Conservation (phyloP, 768 basidiomycete genomes). For the Trametes maxima region DNA sequence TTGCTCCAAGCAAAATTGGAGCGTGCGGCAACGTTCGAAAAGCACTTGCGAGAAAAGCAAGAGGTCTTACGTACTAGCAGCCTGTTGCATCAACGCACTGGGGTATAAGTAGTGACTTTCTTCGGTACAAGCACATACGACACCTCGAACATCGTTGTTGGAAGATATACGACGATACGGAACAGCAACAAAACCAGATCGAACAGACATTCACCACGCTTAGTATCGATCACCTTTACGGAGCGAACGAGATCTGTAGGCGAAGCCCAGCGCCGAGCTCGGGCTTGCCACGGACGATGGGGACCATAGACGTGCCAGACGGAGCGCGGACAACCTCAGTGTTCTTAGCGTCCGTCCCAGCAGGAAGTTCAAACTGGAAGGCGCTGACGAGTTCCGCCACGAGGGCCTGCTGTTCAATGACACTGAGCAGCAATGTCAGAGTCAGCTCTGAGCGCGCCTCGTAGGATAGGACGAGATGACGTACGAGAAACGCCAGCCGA, state of each 20-base stretch:
- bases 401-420: conserved; percentile 38
- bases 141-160: no score
- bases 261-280: conserved; percentile 34
- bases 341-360: conserved; percentile 13
- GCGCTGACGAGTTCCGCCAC: conserved; percentile 36
- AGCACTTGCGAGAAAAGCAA: no score
- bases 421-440: neutral
- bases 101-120: no score
- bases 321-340: conserved; percentile 32
- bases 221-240: neutral
- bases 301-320: conserved; percentile 32
- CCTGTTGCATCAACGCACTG: no score
- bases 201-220: neutral
- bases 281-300: conserved; percentile 34
- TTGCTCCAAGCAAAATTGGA: no score
- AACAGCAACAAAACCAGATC: no score
- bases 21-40: no score
- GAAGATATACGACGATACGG: no score
- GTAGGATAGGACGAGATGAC: neutral
- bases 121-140: no score
- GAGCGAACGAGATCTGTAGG: conserved; percentile 26
- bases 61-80: no score
- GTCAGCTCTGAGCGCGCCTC: neutral
- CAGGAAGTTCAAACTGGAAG: conserved; percentile 36
- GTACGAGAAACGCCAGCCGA: conserved; percentile 25